A percentile compares a stretch with the other conserved stretches of the same genome.
These are phyloP conservation scores for Aureobasidium sp. DNA, from an alignment of 2,329 filamentous ascomycete genomes.

Conservation along the genomic window DNA sequence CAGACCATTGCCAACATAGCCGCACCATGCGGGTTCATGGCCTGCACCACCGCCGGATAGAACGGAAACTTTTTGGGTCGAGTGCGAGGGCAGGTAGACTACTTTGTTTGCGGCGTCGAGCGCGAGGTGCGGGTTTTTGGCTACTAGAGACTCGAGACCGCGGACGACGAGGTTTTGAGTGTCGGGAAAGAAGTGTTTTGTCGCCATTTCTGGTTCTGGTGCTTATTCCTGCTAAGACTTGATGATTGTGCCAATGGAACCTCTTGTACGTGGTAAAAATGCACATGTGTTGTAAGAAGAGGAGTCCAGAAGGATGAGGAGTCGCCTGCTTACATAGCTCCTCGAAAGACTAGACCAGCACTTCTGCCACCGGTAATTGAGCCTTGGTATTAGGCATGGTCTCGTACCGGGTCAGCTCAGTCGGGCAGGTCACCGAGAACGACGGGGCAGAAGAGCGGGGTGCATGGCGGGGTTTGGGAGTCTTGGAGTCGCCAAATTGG, in stretches of 20 bases:
- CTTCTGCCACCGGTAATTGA: background rate
- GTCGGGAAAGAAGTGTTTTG: conserved; percentile 48
- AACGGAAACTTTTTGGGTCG: conserved; percentile 37
- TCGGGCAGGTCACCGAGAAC: background rate
- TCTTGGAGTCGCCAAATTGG: background rate
- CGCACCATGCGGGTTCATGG: conserved; percentile 44
- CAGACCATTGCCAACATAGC: conserved; percentile 44
- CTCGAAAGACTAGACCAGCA: background rate
- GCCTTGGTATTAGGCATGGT: background rate
- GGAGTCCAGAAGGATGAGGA: background rate
- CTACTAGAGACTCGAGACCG: conserved; percentile 41
- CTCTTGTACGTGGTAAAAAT: too few relatives aligned
- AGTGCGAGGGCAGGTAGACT: conserved; percentile 40
- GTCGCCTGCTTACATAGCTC: background rate
- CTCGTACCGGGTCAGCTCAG: background rate
- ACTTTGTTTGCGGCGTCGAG: conserved; percentile 43
- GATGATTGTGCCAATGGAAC: background rate
- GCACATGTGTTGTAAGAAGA: background rate
- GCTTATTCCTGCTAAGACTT: too few relatives aligned
- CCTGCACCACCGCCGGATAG: conserved; percentile 43
- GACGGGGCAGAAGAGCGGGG: background rate
- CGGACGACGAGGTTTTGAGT: conserved; percentile 45
- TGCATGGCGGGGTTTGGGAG: background rate
- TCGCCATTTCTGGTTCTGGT: conserved; percentile 36
- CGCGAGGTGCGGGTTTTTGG: conserved; percentile 37